Conservation (phyloP, 73 alveolate genomes). For the Paramecium sonneborni region DNA sequence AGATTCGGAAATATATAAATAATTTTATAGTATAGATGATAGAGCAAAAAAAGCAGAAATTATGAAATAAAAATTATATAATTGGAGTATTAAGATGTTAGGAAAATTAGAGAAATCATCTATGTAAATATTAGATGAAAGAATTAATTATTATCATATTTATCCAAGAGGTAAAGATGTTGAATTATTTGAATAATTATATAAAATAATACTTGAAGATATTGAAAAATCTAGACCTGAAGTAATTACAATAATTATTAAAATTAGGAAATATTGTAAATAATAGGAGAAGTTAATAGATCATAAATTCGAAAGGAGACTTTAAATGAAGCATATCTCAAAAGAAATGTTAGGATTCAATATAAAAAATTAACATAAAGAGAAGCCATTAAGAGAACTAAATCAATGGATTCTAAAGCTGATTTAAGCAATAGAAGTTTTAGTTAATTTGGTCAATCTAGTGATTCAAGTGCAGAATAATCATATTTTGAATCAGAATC, state of each 20-base stretch:
- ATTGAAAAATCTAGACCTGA: conserved; percentile 10
- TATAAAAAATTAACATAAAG: conserved; percentile 46
- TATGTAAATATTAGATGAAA: background rate
- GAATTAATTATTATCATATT: conserved; percentile 40
- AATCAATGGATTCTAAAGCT: conserved; percentile 41
- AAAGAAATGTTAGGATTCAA: conserved; percentile 58
- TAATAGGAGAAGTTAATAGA: conserved; percentile 30
- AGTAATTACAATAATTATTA: background rate
- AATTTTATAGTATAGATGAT: conserved; percentile 55
- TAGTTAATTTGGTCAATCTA: conserved; percentile 11
- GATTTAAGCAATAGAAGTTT: conserved; percentile 52
- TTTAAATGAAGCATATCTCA: conserved; percentile 29
- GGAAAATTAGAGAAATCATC: conserved; percentile 45
- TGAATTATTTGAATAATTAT: conserved; percentile 23
- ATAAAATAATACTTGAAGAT: background rate
- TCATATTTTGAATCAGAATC: background rate
- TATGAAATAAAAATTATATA: conserved; percentile 52
- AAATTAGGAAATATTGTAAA: conserved; percentile 3
- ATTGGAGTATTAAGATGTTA: conserved; percentile 57
- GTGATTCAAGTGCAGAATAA: conserved; percentile 55
- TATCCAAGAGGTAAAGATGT: conserved; percentile 48
- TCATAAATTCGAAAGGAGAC: conserved; percentile 42
- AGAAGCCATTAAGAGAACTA: conserved; percentile 1
- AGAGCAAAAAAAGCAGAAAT: conserved; percentile 60
- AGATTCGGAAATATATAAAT: conserved; percentile 52